Evolutionary conservation across 1,284 basidiomycete genomes (phyloP), one percentile per base, ranked within the genome.

Genomic region (Agroathelia rolfsii): DNA sequence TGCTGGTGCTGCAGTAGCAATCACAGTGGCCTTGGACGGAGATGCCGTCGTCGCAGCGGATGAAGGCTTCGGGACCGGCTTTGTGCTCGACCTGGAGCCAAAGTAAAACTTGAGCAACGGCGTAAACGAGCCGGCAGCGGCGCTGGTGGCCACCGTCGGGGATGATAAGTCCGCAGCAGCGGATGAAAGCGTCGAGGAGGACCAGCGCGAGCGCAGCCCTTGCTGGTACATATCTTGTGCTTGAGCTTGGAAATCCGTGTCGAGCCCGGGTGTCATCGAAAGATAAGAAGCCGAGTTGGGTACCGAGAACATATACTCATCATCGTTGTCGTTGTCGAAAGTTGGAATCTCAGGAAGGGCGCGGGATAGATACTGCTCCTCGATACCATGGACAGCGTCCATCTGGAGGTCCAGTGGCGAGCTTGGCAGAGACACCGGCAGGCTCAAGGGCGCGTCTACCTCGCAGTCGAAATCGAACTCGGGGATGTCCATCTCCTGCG

Each of bases 161-260:
- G 8, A 14, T 14, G 26, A 28, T 14, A 14, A 28, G 26, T 58
- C 56, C 30, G 66, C 60, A 15, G 53, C 50, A 15, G 53, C 50
- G 14, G 68, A 67, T 21, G 56, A 56, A 19, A 80, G 55, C 2
- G 76, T 78, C 10, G 74, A 77, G 6, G 66, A 60, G 40, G 73
- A 76, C 77, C 77, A 80, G 43, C 70, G 72, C 24, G 74, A 77
- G 42, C 71, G 66, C 39, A 78, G 59, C 18, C 37, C 37, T 28
- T 51, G 48, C 41, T 52, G n/a, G n/a, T n/a, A n/a, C n/a, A n/a
- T n/a, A n/a, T n/a, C n/a, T n/a, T n/a, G n/a, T n/a, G n/a, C n/a
- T n/a, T n/a, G n/a, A n/a, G n/a, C n/a, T n/a, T n/a, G n/a, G n/a
- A n/a, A n/a, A n/a, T n/a, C n/a, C n/a, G n/a, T n/a, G n/a, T n/a